phyloP scores from a whole-genome alignment of 1,139 yeast species.

The Zygoascus sp. region DNA sequence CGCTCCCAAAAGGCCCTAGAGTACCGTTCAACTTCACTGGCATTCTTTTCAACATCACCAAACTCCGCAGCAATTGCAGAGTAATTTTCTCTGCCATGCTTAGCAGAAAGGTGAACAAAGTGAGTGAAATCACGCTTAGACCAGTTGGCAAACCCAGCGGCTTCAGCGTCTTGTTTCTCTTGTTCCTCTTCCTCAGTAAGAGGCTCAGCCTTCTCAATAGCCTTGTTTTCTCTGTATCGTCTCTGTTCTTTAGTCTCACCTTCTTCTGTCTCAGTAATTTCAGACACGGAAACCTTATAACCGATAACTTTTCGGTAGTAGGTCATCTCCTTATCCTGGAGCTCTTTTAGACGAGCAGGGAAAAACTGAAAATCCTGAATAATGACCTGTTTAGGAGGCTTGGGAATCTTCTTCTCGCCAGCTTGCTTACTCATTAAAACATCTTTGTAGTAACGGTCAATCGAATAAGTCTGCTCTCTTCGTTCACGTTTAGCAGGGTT shows the following conservation, averaged over 20 bases:
- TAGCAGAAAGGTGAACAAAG: slow-evolving; percentile 78
- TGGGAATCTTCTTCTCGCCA: slow-evolving; percentile 47
- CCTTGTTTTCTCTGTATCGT: slow-evolving; percentile 57
- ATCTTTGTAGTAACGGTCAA: slow-evolving; percentile 85
- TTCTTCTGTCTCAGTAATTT: slow-evolving; percentile 35
- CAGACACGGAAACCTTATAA: slow-evolving; percentile 54
- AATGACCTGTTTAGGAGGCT: slow-evolving; percentile 49
- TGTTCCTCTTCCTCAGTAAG: slow-evolving; percentile 72
- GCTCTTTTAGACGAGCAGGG: slow-evolving; percentile 56
- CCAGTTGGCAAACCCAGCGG: slow-evolving; percentile 76
- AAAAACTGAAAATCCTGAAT: slow-evolving; percentile 86
- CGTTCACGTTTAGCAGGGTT: slow-evolving; percentile 87
- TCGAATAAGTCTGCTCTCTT: slow-evolving; percentile 81
- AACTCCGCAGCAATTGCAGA: slow-evolving; percentile 58
- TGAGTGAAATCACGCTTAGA: slow-evolving; percentile 85
- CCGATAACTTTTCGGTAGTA: slow-evolving; percentile 67
- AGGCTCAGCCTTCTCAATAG: slow-evolving; percentile 52
- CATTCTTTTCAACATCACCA: slow-evolving; percentile 54
- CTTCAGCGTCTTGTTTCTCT: slow-evolving; percentile 56
- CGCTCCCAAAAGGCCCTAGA: slow-evolving; percentile 74
- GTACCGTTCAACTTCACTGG: slow-evolving; percentile 70
- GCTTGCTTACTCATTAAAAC: slow-evolving; percentile 42
- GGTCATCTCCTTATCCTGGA: slow-evolving; percentile 75
- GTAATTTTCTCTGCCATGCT: slow-evolving; percentile 66
- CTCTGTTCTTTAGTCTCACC: slow-evolving; percentile 60